Evolutionary conservation across 2,329 filamentous ascomycete species (phyloP).

Genomic region (Verticillium longisporum): DNA sequence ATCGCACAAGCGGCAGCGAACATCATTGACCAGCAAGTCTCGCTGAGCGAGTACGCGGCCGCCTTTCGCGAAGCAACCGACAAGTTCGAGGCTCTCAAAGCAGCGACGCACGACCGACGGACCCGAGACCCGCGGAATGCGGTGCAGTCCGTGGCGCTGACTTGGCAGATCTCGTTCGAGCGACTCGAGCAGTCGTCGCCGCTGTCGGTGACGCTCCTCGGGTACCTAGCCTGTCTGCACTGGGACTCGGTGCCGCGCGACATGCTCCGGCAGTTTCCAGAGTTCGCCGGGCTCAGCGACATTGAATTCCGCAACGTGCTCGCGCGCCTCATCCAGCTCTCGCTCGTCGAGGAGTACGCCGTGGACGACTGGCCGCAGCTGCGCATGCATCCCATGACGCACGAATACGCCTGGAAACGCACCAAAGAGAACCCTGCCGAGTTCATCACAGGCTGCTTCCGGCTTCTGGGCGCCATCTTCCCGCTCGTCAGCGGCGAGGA

Average conservation of each 20-base stretch:
- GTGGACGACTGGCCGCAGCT: not conserved
- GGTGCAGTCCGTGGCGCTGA: conserved; percentile 22
- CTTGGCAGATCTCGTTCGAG: conserved; percentile 32
- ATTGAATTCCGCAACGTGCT: not conserved
- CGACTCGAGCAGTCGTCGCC: conserved; percentile 1
- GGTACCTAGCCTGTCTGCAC: not conserved
- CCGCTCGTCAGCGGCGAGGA: not conserved
- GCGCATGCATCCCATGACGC: not conserved
- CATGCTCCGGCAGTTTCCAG: not conserved
- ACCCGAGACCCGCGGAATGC: conserved; percentile 16
- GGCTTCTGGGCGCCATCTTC: not conserved
- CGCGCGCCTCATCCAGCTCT: not conserved
- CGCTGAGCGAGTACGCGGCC: conserved; percentile 19
- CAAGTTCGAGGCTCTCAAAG: conserved; percentile 23
- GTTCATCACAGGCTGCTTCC: not conserved
- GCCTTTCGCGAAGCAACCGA: conserved; percentile 18
- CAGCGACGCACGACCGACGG: not conserved
- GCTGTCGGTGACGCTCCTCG: not conserved
- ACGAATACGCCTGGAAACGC: not conserved
- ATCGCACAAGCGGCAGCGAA: conserved; percentile 31
- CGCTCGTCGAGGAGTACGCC: not conserved
- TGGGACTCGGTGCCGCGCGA: not conserved
- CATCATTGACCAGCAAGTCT: conserved; percentile 19
- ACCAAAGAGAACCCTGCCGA: not conserved
- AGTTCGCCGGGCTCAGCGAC: not conserved